Conservation (phyloP, 345 rosid species). For the Dipteronia sinensis region DNA sequence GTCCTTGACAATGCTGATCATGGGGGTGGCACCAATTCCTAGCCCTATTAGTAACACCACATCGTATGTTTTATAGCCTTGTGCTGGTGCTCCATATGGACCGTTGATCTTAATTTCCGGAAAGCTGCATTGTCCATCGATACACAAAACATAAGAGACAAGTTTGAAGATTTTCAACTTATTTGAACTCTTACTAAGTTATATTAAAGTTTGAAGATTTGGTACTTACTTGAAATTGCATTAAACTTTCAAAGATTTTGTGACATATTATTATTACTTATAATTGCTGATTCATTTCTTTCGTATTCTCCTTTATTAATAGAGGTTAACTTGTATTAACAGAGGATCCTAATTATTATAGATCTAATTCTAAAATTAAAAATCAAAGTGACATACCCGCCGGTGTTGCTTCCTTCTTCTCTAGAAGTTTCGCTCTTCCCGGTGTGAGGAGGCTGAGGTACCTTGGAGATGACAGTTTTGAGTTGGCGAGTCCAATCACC, state of each 20-base stretch:
- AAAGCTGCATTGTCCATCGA: conserved; percentile 35
- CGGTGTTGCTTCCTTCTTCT: conserved; percentile 51
- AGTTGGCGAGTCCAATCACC: conserved; percentile 94
- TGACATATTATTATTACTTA: too few species aligned
- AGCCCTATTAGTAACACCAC: conserved; percentile 87
- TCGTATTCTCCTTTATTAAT: too few species aligned
- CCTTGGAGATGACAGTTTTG: conserved; percentile 74
- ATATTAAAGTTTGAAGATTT: too few species aligned
- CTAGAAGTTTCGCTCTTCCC: conserved; percentile 65
- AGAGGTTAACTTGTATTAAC: too few species aligned
- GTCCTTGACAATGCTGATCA: conserved; percentile 91
- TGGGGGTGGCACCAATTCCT: conserved; percentile 95
- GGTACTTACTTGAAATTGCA: too few species aligned
- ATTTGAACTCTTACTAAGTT: too few species aligned
- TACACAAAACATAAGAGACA: too few species aligned
- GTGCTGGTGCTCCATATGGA: conserved; percentile 92
- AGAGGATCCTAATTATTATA: too few species aligned
- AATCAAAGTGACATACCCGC: conserved; percentile 20
- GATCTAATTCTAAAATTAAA: too few species aligned
- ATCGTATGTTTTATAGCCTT: conserved; percentile 87
- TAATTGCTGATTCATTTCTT: too few species aligned
- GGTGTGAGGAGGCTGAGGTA: conserved; percentile 56
- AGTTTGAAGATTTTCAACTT: too few species aligned
- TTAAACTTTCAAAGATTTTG: background rate
- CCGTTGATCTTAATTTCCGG: conserved; percentile 84